Conservation (phyloP, 495 filamentous ascomycete genomes). For the Neurospora sp. region DNA sequence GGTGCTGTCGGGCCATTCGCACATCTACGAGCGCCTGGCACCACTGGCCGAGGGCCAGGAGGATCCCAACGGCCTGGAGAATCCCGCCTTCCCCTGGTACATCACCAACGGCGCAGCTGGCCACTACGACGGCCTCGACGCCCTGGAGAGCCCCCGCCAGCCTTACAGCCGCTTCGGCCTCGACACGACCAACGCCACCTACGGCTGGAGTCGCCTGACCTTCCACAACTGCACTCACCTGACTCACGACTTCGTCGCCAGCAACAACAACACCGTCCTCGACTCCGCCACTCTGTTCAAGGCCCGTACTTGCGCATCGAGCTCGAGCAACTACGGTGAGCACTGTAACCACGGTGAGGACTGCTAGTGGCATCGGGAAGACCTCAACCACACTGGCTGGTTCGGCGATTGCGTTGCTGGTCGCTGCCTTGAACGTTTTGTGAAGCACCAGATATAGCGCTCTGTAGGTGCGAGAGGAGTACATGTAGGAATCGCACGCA, state of each 20-base stretch:
- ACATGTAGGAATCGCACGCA: background rate
- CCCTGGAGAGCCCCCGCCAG: background rate
- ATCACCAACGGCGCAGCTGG: conserved; percentile 38
- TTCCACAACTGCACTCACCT: conserved; percentile 28
- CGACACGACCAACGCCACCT: conserved; percentile 10
- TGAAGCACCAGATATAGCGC: background rate
- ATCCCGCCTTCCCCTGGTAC: conserved; percentile 41
- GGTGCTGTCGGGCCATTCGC: conserved; percentile 40
- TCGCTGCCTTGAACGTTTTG: background rate
- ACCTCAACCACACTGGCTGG: background rate
- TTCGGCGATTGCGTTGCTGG: background rate
- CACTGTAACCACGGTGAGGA: too few relatives aligned
- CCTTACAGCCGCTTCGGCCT: conserved; percentile 2
- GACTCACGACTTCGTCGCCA: conserved; percentile 24
- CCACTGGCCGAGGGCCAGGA: conserved; percentile 22
- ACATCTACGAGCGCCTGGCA: conserved; percentile 38
- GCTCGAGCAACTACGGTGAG: too few relatives aligned
- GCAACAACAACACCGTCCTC: conserved; percentile 19
- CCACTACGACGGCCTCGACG: conserved; percentile 27
- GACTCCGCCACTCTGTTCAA: conserved; percentile 27
- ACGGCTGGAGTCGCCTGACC: conserved; percentile 22
- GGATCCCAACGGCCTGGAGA: conserved; percentile 26
- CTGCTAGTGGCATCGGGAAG: background rate
- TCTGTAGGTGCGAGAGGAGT: background rate
- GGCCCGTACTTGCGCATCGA: background rate